Conservation (phyloP, 768 basidiomycete species). For the Pisolithus microcarpus region DNA sequence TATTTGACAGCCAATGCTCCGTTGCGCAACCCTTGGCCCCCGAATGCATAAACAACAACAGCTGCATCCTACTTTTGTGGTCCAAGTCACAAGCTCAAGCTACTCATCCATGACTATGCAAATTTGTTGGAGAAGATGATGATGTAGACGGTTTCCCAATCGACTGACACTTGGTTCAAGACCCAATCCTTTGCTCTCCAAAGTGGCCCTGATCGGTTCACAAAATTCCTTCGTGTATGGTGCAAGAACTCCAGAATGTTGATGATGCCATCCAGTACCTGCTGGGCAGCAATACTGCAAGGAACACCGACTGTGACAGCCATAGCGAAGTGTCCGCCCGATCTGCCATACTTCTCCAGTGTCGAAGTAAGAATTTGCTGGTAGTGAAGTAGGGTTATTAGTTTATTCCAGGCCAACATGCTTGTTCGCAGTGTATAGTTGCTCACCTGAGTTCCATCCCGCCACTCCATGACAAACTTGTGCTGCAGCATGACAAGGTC, state of each 20-base stretch:
- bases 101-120: too few species aligned
- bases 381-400: conserved; percentile 1
- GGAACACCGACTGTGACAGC: conserved; percentile 87
- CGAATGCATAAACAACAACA: too few species aligned
- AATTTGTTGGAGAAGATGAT: too few species aligned
- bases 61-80: too few species aligned
- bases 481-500: conserved; percentile 98
- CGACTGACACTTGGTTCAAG: conserved; percentile 23
- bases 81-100: too few species aligned
- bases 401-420: neutral
- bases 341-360: conserved; percentile 82
- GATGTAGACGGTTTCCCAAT: too few species aligned
- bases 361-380: conserved; percentile 87
- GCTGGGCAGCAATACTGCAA: conserved; percentile 88
- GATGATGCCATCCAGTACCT: conserved; percentile 83
- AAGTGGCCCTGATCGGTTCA: conserved; percentile 56
- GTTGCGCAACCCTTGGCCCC: too few species aligned
- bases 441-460: conserved; percentile 66
- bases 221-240: conserved; percentile 86
- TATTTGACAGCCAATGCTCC: too few species aligned
- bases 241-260: conserved; percentile 69
- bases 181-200: conserved; percentile 73
- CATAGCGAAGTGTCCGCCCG: conserved; percentile 82
- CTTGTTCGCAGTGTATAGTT: neutral
- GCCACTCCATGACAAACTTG: conserved; percentile 90